Conservation (phyloP, 2,329 filamentous ascomycete genomes). For the Aspergillus viridinutans region DNA sequence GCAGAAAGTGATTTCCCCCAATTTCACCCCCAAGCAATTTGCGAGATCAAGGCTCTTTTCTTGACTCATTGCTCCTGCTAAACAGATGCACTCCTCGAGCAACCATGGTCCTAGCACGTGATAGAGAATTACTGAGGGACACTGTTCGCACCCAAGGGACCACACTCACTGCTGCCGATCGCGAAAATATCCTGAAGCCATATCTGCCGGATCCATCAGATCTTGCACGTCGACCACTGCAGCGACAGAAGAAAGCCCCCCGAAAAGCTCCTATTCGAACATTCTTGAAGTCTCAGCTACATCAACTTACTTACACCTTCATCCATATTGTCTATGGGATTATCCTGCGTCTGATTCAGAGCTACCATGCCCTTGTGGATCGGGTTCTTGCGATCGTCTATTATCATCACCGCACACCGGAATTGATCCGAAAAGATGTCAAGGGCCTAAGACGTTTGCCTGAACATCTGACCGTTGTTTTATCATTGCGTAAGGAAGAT, state of each 20-base stretch:
- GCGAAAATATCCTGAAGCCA: constrained; percentile 49
- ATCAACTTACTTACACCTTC: constrained; percentile 42
- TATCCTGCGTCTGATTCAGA: constrained; percentile 76
- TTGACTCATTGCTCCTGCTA: constrained; percentile 5
- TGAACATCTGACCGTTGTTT: constrained; percentile 79
- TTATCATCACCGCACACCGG: constrained; percentile 93
- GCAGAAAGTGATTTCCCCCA: neutral
- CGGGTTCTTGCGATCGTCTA: constrained; percentile 77
- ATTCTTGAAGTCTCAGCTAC: constrained; percentile 42
- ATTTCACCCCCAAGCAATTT: neutral
- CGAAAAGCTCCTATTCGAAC: constrained; percentile 40
- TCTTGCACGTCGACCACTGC: constrained; percentile 18
- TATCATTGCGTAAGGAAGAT: constrained; percentile 66
- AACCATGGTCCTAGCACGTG: constrained; percentile 31
- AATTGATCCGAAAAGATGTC: constrained; percentile 86
- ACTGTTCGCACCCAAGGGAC: constrained; percentile 38
- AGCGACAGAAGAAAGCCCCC: constrained; percentile 22
- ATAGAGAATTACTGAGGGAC: constrained; percentile 34
- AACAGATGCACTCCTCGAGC: neutral
- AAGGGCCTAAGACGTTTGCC: constrained; percentile 69
- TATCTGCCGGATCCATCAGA: constrained; percentile 49
- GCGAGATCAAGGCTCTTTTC: neutral
- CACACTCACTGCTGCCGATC: constrained; percentile 43
- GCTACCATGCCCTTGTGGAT: constrained; percentile 73
- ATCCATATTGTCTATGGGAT: constrained; percentile 78